Conservation (phyloP, 352 stramenopile species). For the Phytopythium sindhum region DNA sequence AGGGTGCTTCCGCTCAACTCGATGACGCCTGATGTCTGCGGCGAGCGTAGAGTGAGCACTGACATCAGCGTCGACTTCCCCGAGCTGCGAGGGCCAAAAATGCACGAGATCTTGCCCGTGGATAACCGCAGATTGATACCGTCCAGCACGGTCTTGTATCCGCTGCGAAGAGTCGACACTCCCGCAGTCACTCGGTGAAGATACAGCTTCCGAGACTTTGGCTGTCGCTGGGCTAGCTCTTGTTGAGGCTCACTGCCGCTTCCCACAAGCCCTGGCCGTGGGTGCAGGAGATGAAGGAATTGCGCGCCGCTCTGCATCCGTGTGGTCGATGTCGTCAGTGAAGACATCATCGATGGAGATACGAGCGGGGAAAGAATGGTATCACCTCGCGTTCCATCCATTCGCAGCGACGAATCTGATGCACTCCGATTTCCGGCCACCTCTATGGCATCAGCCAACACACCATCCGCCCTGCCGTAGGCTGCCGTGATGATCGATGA, state of each 20-base stretch:
- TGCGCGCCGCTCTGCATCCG: constrained; percentile 8
- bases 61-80: constrained; percentile 18
- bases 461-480: neutral
- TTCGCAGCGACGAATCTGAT: neutral
- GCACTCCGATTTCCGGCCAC: neutral
- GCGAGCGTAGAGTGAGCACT: constrained; percentile 15
- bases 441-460: neutral
- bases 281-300: neutral
- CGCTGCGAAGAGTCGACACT: neutral
- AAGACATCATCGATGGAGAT: neutral
- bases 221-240: neutral
- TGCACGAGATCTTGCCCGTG: constrained; percentile 9
- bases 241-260: neutral
- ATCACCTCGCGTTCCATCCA: neutral
- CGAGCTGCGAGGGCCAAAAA: constrained; percentile 5
- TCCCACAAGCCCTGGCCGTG: neutral
- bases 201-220: constrained; percentile 5
- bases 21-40: constrained; percentile 35
- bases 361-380: neutral
- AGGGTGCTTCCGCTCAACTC: constrained; percentile 31
- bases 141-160: constrained; percentile 9
- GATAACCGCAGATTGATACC: constrained; percentile 14
- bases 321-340: constrained; percentile 40
- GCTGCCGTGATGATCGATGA: constrained; percentile 1
- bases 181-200: constrained; percentile 12